Conservation (phyloP, 345 rosid genomes). For the Erucastrum elatum region DNA sequence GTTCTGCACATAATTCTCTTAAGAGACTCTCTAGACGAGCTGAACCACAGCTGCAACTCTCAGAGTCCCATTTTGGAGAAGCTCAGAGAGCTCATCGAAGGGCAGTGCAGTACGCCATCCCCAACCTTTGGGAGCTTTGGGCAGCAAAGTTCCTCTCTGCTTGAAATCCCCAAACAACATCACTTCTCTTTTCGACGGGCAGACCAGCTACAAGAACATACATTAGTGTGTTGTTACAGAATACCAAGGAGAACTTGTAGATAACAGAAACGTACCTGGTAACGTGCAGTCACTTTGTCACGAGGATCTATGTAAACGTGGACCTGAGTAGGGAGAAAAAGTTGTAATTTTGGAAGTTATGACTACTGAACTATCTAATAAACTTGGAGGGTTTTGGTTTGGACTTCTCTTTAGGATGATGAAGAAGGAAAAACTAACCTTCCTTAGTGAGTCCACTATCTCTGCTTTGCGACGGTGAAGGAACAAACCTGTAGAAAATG, state of each 20-base stretch:
- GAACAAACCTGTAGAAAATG: constrained; percentile 68
- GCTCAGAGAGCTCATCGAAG: constrained; percentile 88
- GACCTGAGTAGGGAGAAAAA: constrained; percentile 49
- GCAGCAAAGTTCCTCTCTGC: constrained; percentile 82
- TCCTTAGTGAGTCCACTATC: constrained; percentile 63
- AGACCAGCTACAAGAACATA: constrained; percentile 56
- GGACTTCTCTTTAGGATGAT: neutral
- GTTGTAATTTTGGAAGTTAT: neutral
- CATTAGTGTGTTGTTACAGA: neutral
- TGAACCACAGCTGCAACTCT: constrained; percentile 87
- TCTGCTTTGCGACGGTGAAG: constrained; percentile 95
- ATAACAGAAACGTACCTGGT: constrained; percentile 52
- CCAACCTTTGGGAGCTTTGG: constrained; percentile 99
- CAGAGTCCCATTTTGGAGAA: constrained; percentile 77
- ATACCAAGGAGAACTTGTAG: too few species aligned
- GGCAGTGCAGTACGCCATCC: constrained; percentile 92
- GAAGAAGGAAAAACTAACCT: constrained; percentile 49
- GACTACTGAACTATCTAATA: neutral
- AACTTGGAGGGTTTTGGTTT: neutral
- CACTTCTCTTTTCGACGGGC: constrained; percentile 95
- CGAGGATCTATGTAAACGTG: constrained; percentile 81
- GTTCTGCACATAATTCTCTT: neutral
- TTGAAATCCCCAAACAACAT: constrained; percentile 88
- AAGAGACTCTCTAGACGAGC: constrained; percentile 55
- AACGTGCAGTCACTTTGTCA: constrained; percentile 92